Percentiles rank a stretch among this genome's conserved stretches.
These are phyloP conservation scores for Rhodamnia argentea DNA, from an alignment of 345 rosid genomes.

Conservation along the genomic window DNA sequence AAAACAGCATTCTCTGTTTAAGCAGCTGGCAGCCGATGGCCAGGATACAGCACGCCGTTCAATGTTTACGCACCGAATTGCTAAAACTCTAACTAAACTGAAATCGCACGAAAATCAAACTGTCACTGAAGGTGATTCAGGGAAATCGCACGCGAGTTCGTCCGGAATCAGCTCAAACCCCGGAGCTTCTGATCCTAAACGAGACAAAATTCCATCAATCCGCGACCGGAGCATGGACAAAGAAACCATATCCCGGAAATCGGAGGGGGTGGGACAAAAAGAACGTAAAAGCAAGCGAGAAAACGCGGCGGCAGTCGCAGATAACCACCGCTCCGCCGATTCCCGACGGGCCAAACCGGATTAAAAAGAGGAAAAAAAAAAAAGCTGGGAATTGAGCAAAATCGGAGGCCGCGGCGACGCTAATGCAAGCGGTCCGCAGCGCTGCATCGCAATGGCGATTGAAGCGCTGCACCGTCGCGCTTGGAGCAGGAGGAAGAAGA, in stretches of 20 bases:
- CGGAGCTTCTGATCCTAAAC: background rate
- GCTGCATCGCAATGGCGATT: background rate
- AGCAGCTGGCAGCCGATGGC: background rate
- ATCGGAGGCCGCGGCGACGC: background rate
- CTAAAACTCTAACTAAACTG: background rate
- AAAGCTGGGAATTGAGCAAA: background rate
- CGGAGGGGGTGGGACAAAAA: background rate
- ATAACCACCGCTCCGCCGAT: background rate
- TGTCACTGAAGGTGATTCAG: background rate
- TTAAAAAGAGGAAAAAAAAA: background rate
- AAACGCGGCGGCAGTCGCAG: background rate
- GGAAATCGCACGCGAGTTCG: background rate
- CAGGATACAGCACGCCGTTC: background rate
- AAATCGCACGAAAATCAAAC: background rate
- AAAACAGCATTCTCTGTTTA: background rate
- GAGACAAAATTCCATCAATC: background rate
- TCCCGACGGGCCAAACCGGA: background rate
- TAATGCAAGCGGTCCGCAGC: background rate
- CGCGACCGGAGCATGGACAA: background rate
- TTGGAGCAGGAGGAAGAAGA: background rate
- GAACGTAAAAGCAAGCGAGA: background rate
- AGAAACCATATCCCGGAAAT: background rate
- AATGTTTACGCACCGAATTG: background rate
- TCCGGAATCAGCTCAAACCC: background rate
- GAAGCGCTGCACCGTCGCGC: background rate